Percentiles rank a stretch among this genome's conserved stretches.
These are phyloP conservation scores for Arachis monticola DNA, from an alignment of 331 rosid species.

Conservation along the genomic window DNA sequence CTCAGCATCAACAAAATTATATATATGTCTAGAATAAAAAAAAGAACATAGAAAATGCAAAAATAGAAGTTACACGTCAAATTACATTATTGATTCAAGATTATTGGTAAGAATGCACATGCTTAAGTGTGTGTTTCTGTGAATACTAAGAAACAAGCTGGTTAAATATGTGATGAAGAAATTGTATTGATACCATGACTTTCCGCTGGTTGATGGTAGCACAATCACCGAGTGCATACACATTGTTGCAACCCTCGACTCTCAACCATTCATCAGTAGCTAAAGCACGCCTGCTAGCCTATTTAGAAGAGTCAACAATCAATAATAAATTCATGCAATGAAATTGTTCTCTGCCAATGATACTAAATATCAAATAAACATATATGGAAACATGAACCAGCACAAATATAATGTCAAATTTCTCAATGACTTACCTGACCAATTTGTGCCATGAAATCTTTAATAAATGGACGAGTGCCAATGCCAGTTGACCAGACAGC, in stretches of 20 bases:
- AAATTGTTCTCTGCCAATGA: background rate
- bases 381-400: conserved; percentile 24
- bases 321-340: background rate
- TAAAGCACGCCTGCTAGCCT: conserved; percentile 88
- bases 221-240: conserved; percentile 96
- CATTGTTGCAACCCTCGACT: conserved; percentile 78
- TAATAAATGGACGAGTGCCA: conserved; percentile 88
- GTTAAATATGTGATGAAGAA: conserved; percentile 11
- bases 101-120: conserved; percentile 3
- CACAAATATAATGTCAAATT: conserved; percentile 21
- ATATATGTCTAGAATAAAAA: background rate
- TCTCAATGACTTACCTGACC: conserved; percentile 72
- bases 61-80: background rate
- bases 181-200: conserved; percentile 68
- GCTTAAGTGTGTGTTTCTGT: background rate
- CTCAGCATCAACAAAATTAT: background rate
- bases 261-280: conserved; percentile 99
- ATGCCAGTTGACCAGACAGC: conserved; percentile 98
- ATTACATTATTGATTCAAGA: background rate
- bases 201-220: conserved; percentile 96
- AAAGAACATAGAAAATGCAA: conserved; percentile 16
- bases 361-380: background rate
- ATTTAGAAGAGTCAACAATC: conserved; percentile 34
- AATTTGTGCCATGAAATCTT: conserved; percentile 83
- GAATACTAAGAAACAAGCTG: background rate